These are phyloP conservation scores for Russula brevipes DNA, from an alignment of 768 basidiomycete species.

Conservation along the genomic window DNA sequence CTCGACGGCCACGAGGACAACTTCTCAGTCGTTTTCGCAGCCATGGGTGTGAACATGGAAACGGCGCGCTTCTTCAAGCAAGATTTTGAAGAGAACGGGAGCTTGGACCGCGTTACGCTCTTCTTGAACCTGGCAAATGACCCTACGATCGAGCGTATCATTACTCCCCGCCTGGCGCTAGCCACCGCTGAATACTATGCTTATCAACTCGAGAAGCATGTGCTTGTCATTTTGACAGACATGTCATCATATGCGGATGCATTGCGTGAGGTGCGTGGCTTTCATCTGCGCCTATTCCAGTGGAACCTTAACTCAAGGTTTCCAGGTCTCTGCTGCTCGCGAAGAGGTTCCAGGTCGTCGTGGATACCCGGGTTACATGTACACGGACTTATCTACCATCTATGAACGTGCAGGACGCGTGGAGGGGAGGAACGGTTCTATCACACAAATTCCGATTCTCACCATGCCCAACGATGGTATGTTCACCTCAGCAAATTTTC, in stretches of 20 bases:
- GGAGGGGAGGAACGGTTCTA: constrained; percentile 94
- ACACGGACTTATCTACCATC: constrained; percentile 98
- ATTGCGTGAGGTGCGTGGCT: constrained; percentile 71
- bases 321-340: constrained; percentile 90
- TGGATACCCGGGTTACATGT: constrained; percentile 98
- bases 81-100: constrained; percentile 98
- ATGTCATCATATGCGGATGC: constrained; percentile 99
- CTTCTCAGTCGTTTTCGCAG: constrained; percentile 99
- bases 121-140: constrained; percentile 99
- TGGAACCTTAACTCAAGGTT: constrained; percentile 17
- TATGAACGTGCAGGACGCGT: constrained; percentile 99
- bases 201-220: constrained; percentile 99
- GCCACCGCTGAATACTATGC: constrained; percentile 99
- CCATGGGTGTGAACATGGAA: constrained; percentile 99
- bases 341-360: constrained; percentile 99
- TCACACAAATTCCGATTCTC: constrained; percentile 98
- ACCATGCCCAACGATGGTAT: constrained; percentile 99
- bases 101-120: constrained; percentile 92
- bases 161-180: constrained; percentile 94
- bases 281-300: constrained; percentile 21
- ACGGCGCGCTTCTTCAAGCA: constrained; percentile 99
- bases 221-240: constrained; percentile 97
- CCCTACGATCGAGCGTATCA: constrained; percentile 99
- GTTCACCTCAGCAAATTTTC: constrained; percentile 23
- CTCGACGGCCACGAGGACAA: constrained; percentile 99